Percentiles rank a stretch among this genome's conserved stretches.
Conservation (phyloP, 805 yeast species). For the Huiozyma sinensis region DNA sequence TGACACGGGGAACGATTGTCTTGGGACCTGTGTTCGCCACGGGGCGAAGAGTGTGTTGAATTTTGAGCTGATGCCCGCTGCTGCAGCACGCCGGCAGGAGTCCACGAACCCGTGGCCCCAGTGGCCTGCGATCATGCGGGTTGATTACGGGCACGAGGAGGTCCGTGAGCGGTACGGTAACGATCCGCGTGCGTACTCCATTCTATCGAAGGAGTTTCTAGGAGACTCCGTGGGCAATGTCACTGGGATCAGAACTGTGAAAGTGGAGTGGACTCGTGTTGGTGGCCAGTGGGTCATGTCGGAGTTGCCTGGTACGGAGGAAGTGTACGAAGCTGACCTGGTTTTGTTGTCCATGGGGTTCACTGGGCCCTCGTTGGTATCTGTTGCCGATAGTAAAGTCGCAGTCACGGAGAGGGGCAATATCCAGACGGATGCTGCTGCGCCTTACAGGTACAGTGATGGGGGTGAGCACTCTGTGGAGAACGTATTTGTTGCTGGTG, state of each 20-base stretch:
- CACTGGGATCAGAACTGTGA: slow-evolving; percentile 86
- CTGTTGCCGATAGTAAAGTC: slow-evolving; percentile 32
- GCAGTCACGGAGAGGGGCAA: slow-evolving; percentile 66
- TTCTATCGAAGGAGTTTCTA: slow-evolving; percentile 88
- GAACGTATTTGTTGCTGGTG: slow-evolving; percentile 91
- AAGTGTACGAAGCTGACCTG: slow-evolving; percentile 87
- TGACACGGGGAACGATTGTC: slow-evolving; percentile 98
- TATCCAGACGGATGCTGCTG: slow-evolving; percentile 41
- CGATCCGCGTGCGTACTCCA: slow-evolving; percentile 96
- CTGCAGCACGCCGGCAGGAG: slow-evolving; percentile 71
- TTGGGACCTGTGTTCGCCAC: slow-evolving; percentile 94
- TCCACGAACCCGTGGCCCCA: slow-evolving; percentile 91
- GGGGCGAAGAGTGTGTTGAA: slow-evolving; percentile 91
- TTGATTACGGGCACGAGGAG: slow-evolving; percentile 95
- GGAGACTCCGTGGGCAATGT: slow-evolving; percentile 94
- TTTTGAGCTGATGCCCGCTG: slow-evolving; percentile 90
- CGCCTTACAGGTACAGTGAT: slow-evolving; percentile 50
- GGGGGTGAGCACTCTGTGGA: slow-evolving; percentile 23
- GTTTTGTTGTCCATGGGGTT: slow-evolving; percentile 95
- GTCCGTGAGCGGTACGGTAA: slow-evolving; percentile 90
- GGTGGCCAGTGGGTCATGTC: slow-evolving; percentile 94
- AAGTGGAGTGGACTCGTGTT: slow-evolving; percentile 96
- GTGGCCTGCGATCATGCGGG: slow-evolving; percentile 97
- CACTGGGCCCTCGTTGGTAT: slow-evolving; percentile 84
- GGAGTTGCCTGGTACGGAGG: slow-evolving; percentile 91